A percentile compares a stretch with the other conserved stretches of the same genome.
phyloP scores from a whole-genome alignment of 2,329 filamentous ascomycete genomes.

The Ilyonectria mors-panacis region DNA sequence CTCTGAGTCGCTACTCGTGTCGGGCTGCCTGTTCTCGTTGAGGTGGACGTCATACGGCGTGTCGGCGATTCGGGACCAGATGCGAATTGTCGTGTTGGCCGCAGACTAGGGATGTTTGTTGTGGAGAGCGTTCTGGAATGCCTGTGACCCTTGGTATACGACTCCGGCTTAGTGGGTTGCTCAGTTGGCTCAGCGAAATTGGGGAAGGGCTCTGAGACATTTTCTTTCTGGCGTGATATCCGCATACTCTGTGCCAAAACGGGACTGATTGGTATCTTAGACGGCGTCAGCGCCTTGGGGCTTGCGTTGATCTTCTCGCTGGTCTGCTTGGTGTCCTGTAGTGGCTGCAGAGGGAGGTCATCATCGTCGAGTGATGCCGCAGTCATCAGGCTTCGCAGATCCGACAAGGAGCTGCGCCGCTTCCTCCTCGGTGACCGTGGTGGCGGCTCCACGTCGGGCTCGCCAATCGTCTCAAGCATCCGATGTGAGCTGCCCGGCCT shows the following conservation, averaged over 20 bases:
- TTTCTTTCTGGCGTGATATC: conserved; percentile 64
- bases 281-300: conserved; percentile 58
- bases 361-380: conserved; percentile 66
- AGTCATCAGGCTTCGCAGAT: conserved; percentile 80
- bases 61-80: conserved; percentile 45
- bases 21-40: conserved; percentile 51
- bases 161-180: conserved; percentile 36
- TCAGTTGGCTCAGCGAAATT: conserved; percentile 36
- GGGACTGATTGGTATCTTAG: conserved; percentile 69
- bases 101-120: conserved; percentile 70
- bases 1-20: conserved; percentile 60
- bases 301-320: conserved; percentile 72
- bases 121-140: conserved; percentile 68
- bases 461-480: conserved; percentile 72
- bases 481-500: conserved; percentile 72
- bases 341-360: conserved; percentile 59
- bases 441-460: conserved; percentile 63
- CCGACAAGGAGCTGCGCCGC: conserved; percentile 91
- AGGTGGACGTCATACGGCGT: conserved; percentile 44
- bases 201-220: conserved; percentile 45
- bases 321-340: conserved; percentile 68
- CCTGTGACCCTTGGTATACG: conserved; percentile 47
- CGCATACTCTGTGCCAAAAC: conserved; percentile 55
- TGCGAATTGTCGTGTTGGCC: conserved; percentile 53
- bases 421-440: conserved; percentile 76